Conservation (phyloP, 2,329 filamentous ascomycete genomes). For the Pseudogymnoascus sp. region DNA sequence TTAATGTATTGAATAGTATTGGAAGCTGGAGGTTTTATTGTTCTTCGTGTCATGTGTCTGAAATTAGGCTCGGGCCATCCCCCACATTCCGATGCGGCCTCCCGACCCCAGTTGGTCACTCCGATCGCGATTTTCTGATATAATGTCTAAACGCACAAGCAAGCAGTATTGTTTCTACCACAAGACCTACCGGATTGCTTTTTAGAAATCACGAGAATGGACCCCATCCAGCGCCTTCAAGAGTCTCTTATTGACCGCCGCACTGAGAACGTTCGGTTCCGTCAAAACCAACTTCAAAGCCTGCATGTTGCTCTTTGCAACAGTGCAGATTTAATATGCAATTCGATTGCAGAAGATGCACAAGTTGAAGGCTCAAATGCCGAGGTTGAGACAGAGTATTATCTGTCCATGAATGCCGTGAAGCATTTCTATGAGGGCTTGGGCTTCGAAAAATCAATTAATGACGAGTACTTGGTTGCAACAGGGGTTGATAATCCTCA, state of each 20-base stretch:
- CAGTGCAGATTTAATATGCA: slow-evolving; percentile 29
- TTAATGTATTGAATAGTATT: background rate
- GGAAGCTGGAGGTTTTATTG: background rate
- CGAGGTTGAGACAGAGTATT: slow-evolving; percentile 35
- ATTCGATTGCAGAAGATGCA: slow-evolving; percentile 33
- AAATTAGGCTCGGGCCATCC: background rate
- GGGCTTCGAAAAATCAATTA: slow-evolving; percentile 30
- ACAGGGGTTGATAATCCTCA: slow-evolving; percentile 31
- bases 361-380: slow-evolving; percentile 20
- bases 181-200: background rate
- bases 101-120: background rate
- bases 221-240: slow-evolving; percentile 22
- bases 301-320: slow-evolving; percentile 33
- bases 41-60: background rate
- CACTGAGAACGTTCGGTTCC: slow-evolving; percentile 36
- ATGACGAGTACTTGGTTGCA: slow-evolving; percentile 35
- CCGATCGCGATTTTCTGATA: background rate
- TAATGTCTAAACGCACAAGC: background rate
- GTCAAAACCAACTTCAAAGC: slow-evolving; percentile 36
- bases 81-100: background rate
- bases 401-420: slow-evolving; percentile 32
- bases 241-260: slow-evolving; percentile 35
- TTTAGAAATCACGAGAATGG: background rate
- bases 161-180: background rate
- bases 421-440: slow-evolving; percentile 33